These are phyloP conservation scores for Parasarocladium wereldwijsianum DNA, from an alignment of 2,329 filamentous ascomycete species.

Conservation along the genomic window DNA sequence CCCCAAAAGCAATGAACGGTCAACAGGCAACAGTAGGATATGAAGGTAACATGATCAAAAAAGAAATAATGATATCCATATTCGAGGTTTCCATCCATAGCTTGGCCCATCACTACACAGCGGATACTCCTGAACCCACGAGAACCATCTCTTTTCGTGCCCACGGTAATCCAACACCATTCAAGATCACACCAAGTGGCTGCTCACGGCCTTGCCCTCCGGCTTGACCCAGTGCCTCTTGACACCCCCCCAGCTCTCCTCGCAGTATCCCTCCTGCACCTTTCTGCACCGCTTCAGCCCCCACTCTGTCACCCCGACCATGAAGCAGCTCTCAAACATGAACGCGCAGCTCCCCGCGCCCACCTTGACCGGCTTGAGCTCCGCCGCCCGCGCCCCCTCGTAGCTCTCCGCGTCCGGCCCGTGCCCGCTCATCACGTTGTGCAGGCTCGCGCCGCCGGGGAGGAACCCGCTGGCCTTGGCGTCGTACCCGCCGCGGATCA, in stretches of 20 bases:
- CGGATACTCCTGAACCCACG: no score
- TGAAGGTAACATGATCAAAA: no score
- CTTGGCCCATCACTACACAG: no score
- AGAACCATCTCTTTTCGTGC: no score
- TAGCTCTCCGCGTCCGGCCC: constrained; percentile 43
- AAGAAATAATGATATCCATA: no score
- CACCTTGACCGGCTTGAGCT: constrained; percentile 41
- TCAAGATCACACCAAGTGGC: no score
- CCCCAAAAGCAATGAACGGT: no score
- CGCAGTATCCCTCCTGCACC: constrained; percentile 53
- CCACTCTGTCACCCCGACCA: constrained; percentile 62
- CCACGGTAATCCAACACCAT: no score
- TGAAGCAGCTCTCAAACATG: constrained; percentile 56
- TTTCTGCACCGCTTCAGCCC: constrained; percentile 43
- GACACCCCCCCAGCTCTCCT: constrained; percentile 60
- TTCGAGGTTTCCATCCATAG: no score
- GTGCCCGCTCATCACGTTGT: constrained; percentile 59
- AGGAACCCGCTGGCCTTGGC: constrained; percentile 44
- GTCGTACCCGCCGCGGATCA: constrained; percentile 43
- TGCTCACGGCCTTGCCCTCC: neutral
- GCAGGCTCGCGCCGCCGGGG: constrained; percentile 43
- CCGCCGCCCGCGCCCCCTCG: constrained; percentile 39
- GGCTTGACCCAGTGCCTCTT: constrained; percentile 32
- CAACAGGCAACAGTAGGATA: no score
- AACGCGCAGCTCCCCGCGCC: constrained; percentile 50